Evolutionary conservation across 371 early-diverging fungal species (phyloP).

Genomic region (Parasitella parasitica): DNA sequence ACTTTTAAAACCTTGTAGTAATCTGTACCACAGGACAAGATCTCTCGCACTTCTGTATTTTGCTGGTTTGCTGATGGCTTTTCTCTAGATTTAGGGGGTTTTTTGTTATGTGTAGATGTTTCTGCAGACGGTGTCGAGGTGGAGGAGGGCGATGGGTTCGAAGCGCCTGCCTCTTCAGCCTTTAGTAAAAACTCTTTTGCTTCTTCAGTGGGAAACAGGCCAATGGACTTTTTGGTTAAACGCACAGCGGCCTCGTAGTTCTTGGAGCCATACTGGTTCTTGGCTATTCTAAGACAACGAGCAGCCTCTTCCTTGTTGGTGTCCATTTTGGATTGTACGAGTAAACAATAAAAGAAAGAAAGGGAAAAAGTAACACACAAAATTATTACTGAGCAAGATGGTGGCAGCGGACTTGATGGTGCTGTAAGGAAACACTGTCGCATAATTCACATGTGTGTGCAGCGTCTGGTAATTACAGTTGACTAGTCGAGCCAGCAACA

Average conservation of each 20-base stretch:
- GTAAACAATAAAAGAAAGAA: not conserved
- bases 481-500: no score
- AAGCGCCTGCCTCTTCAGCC: conserved; percentile 42
- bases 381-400: not conserved
- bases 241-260: conserved; percentile 75
- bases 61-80: conserved; percentile 79
- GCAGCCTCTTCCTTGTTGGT: conserved; percentile 89
- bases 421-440: no score
- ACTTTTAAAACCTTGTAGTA: conserved; percentile 89
- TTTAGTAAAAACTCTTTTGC: conserved; percentile 61
- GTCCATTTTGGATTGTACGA: conserved; percentile 59
- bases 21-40: conserved; percentile 75
- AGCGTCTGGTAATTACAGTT: no score
- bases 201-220: conserved; percentile 73
- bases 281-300: conserved; percentile 79
- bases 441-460: no score
- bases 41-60: conserved; percentile 73
- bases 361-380: not conserved
- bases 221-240: conserved; percentile 80
- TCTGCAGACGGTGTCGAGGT: conserved; percentile 8
- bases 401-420: not conserved
- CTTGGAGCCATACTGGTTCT: conserved; percentile 62
- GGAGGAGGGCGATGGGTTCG: conserved; percentile 2
- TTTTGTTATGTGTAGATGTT: not conserved
- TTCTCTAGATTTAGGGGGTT: conserved; percentile 8